Evolutionary conservation across 257 asterid species (phyloP), one percentile per base, ranked within the genome.

Genomic region (Lavandula angustifolia): DNA sequence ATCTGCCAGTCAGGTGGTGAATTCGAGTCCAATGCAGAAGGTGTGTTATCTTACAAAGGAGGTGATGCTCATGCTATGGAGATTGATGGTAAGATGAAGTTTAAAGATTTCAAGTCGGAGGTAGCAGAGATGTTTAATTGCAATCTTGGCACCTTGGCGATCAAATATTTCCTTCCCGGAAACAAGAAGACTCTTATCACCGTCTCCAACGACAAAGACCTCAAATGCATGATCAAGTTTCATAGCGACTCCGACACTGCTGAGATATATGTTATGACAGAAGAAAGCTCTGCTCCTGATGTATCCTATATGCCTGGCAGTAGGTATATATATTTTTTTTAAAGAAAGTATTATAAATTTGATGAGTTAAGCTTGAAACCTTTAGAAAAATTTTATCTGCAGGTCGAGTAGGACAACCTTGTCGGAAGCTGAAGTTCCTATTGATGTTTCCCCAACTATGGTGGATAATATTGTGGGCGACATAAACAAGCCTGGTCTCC

Each of bases 11-110:
- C 91, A 2, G 97, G 99, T 42, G 99, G 99, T 57, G 96, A 82
- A 54, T 87, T 94, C 64, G 95, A 90, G 87, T 63, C 95, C 14
- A 86, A 83, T 67, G 46, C 84, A 40, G 95, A 87, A 53, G 99
- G 99, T 8, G 52, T 66, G 67, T 80, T 90, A 5, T 75, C 74
- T 33, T 92, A 92, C 75, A 81, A 80, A 80, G 99, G 99, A 9
- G 97, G 99, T 48, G 97, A 92, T 77, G 99, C 99, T 46, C 99
- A 89, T 83, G 99, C 99, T 29, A 92, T 89, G 96, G 99, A 92
- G 78, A 79, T 92, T 31, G 96, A 89, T 63, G 91, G 78, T 56
- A 72, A 79, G 61, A 71, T 90, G 97, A 82, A 80, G 76, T 90
- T 78, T 64, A 86, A 77, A 67, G 91, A 87, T 75, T 86, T 94